phyloP scores from a whole-genome alignment of 352 stramenopile genomes.

The Thalassiosira oceanica region DNA sequence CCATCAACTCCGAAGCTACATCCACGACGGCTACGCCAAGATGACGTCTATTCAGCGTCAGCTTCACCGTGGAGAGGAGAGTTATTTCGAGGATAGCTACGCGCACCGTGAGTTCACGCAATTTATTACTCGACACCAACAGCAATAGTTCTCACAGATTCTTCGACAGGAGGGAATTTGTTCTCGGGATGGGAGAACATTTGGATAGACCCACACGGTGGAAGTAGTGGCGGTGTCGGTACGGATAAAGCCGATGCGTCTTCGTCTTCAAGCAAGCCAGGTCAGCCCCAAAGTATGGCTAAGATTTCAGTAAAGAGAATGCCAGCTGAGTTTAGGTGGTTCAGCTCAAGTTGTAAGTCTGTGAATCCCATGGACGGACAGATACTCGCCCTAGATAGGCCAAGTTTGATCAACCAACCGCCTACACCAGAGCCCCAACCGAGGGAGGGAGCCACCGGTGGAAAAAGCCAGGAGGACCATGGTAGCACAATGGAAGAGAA shows the following conservation, averaged over 20 bases:
- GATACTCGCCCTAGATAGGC: neutral
- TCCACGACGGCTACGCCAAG: conserved; percentile 26
- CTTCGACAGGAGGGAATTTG: conserved; percentile 58
- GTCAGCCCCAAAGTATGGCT: neutral
- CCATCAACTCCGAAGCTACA: conserved; percentile 19
- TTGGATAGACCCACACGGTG: conserved; percentile 24
- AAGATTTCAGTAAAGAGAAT: conserved; percentile 12
- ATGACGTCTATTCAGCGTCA: conserved; percentile 65
- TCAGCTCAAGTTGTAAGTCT: conserved; percentile 8
- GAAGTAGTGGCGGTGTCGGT: neutral
- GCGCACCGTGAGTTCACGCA: too few relatives aligned
- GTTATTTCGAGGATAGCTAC: conserved; percentile 65
- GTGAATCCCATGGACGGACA: neutral
- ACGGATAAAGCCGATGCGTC: neutral
- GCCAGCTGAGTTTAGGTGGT: conserved; percentile 30
- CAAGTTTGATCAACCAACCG: conserved; percentile 3
- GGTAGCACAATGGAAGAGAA: neutral
- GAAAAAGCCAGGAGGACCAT: neutral
- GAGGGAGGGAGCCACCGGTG: neutral
- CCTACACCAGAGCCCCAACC: neutral
- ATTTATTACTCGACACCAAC: too few relatives aligned
- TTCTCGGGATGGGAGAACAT: conserved; percentile 58
- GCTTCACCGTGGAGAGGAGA: conserved; percentile 62
- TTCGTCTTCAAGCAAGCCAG: neutral
- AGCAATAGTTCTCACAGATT: too few relatives aligned